These are phyloP conservation scores for Phytophthora podocarpi DNA, from an alignment of 352 stramenopile species.

Conservation along the genomic window DNA sequence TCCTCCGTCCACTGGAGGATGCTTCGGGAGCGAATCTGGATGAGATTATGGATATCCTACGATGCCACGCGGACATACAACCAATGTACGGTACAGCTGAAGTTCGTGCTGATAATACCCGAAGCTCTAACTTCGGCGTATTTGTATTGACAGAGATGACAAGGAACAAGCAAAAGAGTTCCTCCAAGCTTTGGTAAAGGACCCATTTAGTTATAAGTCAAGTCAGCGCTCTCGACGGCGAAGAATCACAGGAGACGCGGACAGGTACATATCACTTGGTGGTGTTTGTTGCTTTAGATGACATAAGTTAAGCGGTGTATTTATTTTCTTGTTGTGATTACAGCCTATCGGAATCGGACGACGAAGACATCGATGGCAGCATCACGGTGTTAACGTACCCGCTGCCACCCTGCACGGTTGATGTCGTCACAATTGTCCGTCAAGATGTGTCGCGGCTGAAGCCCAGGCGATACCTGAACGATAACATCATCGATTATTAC, in stretches of 20 bases:
- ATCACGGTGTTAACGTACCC: conserved; percentile 69
- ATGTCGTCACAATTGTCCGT: conserved; percentile 79
- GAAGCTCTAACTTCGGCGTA: not conserved
- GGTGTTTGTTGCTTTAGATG: not conserved
- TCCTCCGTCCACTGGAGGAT: conserved; percentile 39
- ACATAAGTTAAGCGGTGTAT: conserved; percentile 3
- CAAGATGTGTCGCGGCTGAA: conserved; percentile 63
- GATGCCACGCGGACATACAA: conserved; percentile 7
- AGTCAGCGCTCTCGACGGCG: conserved; percentile 3
- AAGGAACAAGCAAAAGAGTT: conserved; percentile 36
- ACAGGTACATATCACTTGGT: conserved; percentile 8
- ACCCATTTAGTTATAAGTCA: conserved; percentile 26
- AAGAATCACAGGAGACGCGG: conserved; percentile 8
- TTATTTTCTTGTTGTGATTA: not conserved
- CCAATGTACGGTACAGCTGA: conserved; percentile 18
- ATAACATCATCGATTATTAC: conserved; percentile 93
- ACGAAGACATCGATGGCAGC: conserved; percentile 33
- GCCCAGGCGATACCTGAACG: conserved; percentile 88
- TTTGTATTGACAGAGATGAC: conserved; percentile 22
- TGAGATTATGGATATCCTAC: conserved; percentile 26
- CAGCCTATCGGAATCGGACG: conserved; percentile 35
- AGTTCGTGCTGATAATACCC: not conserved
- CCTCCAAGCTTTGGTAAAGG: conserved; percentile 28
- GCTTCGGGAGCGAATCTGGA: conserved; percentile 25
- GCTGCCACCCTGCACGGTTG: conserved; percentile 66